phyloP scores from a whole-genome alignment of 441 rosid species.

The Manihot esculenta region DNA sequence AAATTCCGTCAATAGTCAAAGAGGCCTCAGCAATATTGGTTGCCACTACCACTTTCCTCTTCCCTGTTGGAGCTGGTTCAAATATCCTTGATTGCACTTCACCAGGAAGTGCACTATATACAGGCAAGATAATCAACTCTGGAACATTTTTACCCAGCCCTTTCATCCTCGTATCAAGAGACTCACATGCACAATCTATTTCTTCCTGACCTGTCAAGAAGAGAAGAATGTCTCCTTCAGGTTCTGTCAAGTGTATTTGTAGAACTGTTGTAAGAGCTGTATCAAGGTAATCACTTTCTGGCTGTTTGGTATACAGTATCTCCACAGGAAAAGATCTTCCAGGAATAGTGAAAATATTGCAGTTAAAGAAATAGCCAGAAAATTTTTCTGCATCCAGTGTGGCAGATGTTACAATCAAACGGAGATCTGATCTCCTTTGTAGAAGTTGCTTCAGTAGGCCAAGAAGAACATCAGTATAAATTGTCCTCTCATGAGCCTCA shows the following conservation, averaged over 20 bases:
- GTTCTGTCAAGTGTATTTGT: slow-evolving; percentile 83
- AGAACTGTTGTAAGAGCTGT: slow-evolving; percentile 74
- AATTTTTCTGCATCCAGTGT: slow-evolving; percentile 84
- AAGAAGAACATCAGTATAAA: slow-evolving; percentile 78
- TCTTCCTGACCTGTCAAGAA: slow-evolving; percentile 92
- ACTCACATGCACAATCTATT: slow-evolving; percentile 79
- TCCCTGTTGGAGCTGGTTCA: slow-evolving; percentile 75
- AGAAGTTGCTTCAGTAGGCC: slow-evolving; percentile 73
- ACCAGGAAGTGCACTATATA: slow-evolving; percentile 84
- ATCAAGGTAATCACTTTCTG: slow-evolving; percentile 77
- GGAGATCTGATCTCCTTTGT: slow-evolving; percentile 63
- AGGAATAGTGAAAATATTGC: slow-evolving; percentile 76
- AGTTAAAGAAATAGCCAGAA: slow-evolving; percentile 72
- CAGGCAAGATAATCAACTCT: slow-evolving; percentile 73
- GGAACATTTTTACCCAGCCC: slow-evolving; percentile 73
- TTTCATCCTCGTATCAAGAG: slow-evolving; percentile 73
- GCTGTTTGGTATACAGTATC: slow-evolving; percentile 71
- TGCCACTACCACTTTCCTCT: slow-evolving; percentile 81
- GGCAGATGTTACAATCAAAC: slow-evolving; percentile 80
- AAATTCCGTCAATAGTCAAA: slow-evolving; percentile 73
- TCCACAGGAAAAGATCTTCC: slow-evolving; percentile 87
- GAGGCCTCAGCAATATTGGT: slow-evolving; percentile 85
- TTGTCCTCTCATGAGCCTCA: slow-evolving; percentile 91
- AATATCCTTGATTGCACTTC: slow-evolving; percentile 85
- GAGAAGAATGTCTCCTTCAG: slow-evolving; percentile 75